Evolutionary conservation across 1,139 yeast genomes (phyloP).

Genomic region (Geotrichum carabidarum): DNA sequence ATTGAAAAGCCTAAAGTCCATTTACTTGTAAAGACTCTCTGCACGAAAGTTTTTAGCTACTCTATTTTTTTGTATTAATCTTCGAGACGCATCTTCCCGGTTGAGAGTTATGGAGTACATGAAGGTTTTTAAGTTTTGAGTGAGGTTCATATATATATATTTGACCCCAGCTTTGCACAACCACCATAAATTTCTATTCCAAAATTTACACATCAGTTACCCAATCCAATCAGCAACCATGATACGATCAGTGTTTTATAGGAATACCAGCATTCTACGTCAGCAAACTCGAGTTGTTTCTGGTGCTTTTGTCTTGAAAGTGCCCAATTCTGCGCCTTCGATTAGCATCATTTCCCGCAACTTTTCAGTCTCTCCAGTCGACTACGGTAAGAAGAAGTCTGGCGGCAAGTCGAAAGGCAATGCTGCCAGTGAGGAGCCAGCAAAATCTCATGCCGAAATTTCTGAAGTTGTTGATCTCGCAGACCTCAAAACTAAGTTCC

Average conservation of each 20-base stretch:
- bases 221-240: background rate
- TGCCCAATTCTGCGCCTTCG: background rate
- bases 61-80: too few relatives aligned
- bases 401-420: background rate
- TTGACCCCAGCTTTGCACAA: background rate
- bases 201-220: background rate
- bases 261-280: background rate
- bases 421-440: background rate
- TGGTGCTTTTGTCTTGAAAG: background rate
- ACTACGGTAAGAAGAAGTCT: conserved; percentile 13
- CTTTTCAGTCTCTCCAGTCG: background rate
- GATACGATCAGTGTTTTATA: background rate
- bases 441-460: background rate
- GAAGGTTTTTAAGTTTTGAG: background rate
- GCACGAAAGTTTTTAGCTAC: too few relatives aligned
- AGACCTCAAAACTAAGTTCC: conserved; percentile 46
- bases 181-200: background rate
- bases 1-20: too few relatives aligned
- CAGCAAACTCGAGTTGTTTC: background rate
- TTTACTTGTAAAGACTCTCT: too few relatives aligned
- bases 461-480: conserved; percentile 19
- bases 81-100: too few relatives aligned
- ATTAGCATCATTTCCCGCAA: background rate
- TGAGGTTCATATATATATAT: background rate
- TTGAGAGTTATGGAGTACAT: background rate